Base-by-base conservation (phyloP, 2,329 filamentous ascomycete species). In the Sclerotinia spermophila region DNA sequence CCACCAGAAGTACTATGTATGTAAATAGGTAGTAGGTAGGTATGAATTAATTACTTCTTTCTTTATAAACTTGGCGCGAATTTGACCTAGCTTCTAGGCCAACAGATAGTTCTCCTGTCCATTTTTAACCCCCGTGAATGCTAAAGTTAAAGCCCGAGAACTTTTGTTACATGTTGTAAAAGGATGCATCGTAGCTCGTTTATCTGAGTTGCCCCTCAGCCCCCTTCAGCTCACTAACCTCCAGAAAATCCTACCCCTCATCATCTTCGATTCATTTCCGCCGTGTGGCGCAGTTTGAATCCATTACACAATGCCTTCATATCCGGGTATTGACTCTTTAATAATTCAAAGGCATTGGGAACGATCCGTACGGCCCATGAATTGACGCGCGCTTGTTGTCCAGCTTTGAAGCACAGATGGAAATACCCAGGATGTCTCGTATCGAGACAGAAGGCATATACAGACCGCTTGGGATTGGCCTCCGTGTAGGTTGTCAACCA, bases 401-500 rank as follows among this genome's bases (percentile, higher is more conserved):
- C 95, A 35, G 94, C 93, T 83, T 98, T 98, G 88, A 97, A 99
- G 83, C 94, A 97, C 55, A 99, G 87, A 83, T 89, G 91, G 82
- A 99, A 99, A 84, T 97, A 97, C 45, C 96, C 96, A 0, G 96
- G 92, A 79, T 95, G 91, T 81, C 94, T 94, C 45, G 91, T 86
- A 79, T 98, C 94, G 79, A 97, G 90, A 85, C 95, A 98, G 85
- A 99, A 98, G 60, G 93, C 92, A 81, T 99, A 99, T 75, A 93
- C 92, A 73, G 92, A 96, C 73, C 94, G 92, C 79, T 91, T 94
- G 17, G 96, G 95, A 81, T 99, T 98, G 80, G 96, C 96, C 80
- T 96, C 92, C 78, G 95, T 96, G 82, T 98, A 99, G 17, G 94
- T 97, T 44, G 91, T 92, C 75, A 99, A 86, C 95, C 96, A 99